Conservation (phyloP, 2,329 filamentous ascomycete species). For the Karstenula rhodostoma region DNA sequence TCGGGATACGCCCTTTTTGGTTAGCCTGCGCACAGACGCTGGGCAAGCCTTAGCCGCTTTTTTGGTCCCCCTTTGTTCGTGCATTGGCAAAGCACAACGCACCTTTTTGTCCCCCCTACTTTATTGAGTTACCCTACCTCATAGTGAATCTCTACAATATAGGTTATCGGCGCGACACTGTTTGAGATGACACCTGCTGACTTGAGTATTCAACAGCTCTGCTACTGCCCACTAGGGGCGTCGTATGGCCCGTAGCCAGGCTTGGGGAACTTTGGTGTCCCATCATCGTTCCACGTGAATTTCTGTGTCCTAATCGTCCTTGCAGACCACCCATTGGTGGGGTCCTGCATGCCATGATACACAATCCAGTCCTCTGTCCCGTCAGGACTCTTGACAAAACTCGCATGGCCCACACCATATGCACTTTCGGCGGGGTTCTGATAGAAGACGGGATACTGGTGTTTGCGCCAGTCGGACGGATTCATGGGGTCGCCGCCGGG, state of each 20-base stretch:
- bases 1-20: no score
- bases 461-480: slow-evolving; percentile 57
- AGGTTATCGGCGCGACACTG: background rate
- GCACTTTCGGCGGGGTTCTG: slow-evolving; percentile 56
- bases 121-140: no score
- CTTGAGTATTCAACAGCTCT: background rate
- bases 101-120: no score
- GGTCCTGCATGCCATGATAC: slow-evolving; percentile 62
- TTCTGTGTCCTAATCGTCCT: slow-evolving; percentile 59
- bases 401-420: slow-evolving; percentile 61
- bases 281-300: slow-evolving; percentile 59
- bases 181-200: background rate
- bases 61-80: no score
- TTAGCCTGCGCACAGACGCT: no score
- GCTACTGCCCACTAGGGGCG: slow-evolving; percentile 40
- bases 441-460: slow-evolving; percentile 57
- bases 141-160: no score
- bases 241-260: slow-evolving; percentile 59
- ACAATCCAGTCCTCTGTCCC: slow-evolving; percentile 60
- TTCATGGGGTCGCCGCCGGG: slow-evolving; percentile 58
- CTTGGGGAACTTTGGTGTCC: slow-evolving; percentile 56
- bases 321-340: slow-evolving; percentile 57
- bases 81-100: no score
- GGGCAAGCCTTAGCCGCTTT: no score
- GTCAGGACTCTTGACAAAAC: slow-evolving; percentile 59